Evolutionary conservation across 768 basidiomycete genomes (phyloP), one percentile per base, ranked within the genome.

Genomic region (Austroboletus eburneus): DNA sequence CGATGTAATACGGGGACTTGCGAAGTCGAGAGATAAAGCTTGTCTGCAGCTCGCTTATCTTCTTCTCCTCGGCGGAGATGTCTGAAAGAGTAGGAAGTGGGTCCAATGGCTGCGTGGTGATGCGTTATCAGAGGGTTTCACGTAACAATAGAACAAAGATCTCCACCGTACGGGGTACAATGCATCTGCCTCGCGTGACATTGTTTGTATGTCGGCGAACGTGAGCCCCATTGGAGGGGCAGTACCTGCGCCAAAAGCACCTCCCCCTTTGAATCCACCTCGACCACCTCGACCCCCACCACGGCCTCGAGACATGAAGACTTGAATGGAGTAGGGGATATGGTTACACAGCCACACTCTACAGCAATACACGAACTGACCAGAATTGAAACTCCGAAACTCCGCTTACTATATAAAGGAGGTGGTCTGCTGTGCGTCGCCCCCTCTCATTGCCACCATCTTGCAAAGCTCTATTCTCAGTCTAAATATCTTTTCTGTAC

Each of bases 161-260:
- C 52, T 55, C 52, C 39, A 50, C 67, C 87, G 69, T 75, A 90
- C 88, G 40, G 90, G 90, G 71, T 90, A 92, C 62, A 90, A 69
- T 23, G 81, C 81, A 33, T 85, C 83, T 46, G 75, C 83, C 64
- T 91, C 90, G 47, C 84, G 73, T 16, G 86, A 84, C 59, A 91
- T 67, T 40, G 79, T 75, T 62, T 88, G 85, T 42, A 92, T 74
- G 62, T 92, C 89, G 35, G 83, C 78, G 61, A 86, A 87, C 6
- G 83, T 81, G 24, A 91, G 75, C 17, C 90, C 89, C 81, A 89
- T 87, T 0, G 87, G 86, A 3, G 80, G 82, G 30, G 76, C 64
- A 17, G 56, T 56, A 23, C 66, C 53, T 36, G 70, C 67, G 25
- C 72, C 64, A 49, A 65, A 50, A 59, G 61, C 51, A 22, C 66